Evolutionary conservation across 2,329 filamentous ascomycete species (phyloP).

Genomic region (Scytalidium lignicola): DNA sequence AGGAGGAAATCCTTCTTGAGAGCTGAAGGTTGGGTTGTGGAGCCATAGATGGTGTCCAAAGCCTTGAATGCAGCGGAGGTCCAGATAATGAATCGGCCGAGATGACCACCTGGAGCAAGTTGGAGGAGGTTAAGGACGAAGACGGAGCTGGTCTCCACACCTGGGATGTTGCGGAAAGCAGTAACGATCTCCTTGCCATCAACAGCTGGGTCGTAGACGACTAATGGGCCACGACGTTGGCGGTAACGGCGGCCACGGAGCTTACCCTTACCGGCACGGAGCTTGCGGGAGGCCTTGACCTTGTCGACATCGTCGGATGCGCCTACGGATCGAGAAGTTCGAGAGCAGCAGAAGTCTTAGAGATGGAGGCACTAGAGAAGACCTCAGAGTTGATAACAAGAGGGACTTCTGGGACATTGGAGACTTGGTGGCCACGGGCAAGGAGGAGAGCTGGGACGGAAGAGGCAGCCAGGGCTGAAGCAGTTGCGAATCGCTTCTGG

Average conservation of each 20-base stretch:
- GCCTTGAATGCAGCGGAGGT: slow-evolving; percentile 95
- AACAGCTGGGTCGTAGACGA: slow-evolving; percentile 93
- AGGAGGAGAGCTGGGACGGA: slow-evolving; percentile 91
- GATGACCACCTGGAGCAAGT: slow-evolving; percentile 96
- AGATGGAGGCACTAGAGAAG: slow-evolving; percentile 72
- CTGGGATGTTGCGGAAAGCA: slow-evolving; percentile 98
- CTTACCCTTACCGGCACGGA: slow-evolving; percentile 98
- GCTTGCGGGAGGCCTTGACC: slow-evolving; percentile 94
- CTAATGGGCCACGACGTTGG: slow-evolving; percentile 94
- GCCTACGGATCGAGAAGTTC: slow-evolving; percentile 86
- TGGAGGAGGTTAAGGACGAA: slow-evolving; percentile 97
- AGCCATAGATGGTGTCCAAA: slow-evolving; percentile 95
- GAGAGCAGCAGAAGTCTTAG: slow-evolving; percentile 85
- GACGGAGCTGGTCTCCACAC: slow-evolving; percentile 94
- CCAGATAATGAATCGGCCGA: slow-evolving; percentile 99
- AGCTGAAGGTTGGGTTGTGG: slow-evolving; percentile 79
- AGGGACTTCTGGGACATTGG: slow-evolving; percentile 88
- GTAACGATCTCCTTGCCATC: slow-evolving; percentile 92
- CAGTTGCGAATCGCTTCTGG: slow-evolving; percentile 98
- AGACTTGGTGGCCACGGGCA: slow-evolving; percentile 95
- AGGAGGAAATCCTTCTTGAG: slow-evolving; percentile 99
- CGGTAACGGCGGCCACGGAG: slow-evolving; percentile 92
- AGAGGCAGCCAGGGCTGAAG: slow-evolving; percentile 94
- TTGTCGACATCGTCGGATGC: slow-evolving; percentile 88
- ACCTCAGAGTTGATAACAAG: slow-evolving; percentile 90